Base-by-base conservation (phyloP, 129 eudicot genomes). In the Lactuca sativa region DNA sequence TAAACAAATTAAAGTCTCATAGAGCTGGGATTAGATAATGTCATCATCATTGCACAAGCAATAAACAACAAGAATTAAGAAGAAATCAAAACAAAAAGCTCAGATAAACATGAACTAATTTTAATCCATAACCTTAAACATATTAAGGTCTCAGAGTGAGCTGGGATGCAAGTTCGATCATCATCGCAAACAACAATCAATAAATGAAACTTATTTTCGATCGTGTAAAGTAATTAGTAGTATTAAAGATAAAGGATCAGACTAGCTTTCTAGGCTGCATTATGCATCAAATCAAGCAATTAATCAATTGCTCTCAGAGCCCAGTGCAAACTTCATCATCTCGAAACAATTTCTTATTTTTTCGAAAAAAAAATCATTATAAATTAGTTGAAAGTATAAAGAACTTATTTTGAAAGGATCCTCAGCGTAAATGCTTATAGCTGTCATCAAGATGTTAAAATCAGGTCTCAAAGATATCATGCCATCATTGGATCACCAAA, bases 311-410 rank as follows among this genome's bases (percentile, higher is more conserved):
- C 81, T 71, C 86, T 80, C 86, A 82, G 86, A 82, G 86, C 86
- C 86, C 83, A 82, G 86, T 82, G 86, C 86, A 78, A 53, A 78
- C 64, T 49, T 77, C 86, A 78, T 82, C 86, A 77, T 82, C 53
- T 82, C 77, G 0, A 2, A 25, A 25, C 30, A 25, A 25, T 25
- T 25, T 25, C 30, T 25, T 25, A 25, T 25, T 25, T 25, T 25
- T 25, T 0, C 30, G 30, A 25, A 25, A 25, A 25, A 0, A 25
- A 25, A 25, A 25, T 25, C 30, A 25, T 25, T 25, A 25, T 1
- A 25, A 25, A 25, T 25, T 25, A 25, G 30, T 25, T 25, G 30
- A 1, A 25, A 25, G 30, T 25, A 25, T 25, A 25, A 25, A 25
- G 30, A 25, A 25, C 30, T 25, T 6, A 32, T 38, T 1, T 33